These are phyloP conservation scores for Lactarius tabidus DNA, from an alignment of 768 basidiomycete species.

Conservation along the genomic window DNA sequence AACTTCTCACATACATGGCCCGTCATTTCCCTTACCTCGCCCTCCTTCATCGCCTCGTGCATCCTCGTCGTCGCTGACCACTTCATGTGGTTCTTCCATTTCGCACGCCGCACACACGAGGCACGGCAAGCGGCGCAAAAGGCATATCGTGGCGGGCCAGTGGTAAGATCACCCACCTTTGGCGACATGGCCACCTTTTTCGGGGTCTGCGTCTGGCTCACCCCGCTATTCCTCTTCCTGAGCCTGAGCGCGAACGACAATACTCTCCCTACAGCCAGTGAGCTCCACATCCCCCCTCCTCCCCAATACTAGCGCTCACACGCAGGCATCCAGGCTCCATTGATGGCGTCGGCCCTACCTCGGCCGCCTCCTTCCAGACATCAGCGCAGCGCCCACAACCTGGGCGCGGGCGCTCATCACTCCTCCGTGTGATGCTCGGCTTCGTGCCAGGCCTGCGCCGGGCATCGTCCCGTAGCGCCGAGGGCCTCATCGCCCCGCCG, in stretches of 20 bases:
- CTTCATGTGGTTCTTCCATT: slow-evolving; percentile 96
- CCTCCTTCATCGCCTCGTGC: slow-evolving; percentile 83
- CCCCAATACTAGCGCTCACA: slow-evolving; percentile 30
- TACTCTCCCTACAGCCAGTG: slow-evolving; percentile 61
- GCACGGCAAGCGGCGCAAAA: slow-evolving; percentile 47
- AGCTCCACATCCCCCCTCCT: slow-evolving; percentile 28
- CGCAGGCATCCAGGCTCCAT: not conserved
- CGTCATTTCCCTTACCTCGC: slow-evolving; percentile 83
- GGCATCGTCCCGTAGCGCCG: slow-evolving; percentile 43
- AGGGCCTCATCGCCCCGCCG: slow-evolving; percentile 69
- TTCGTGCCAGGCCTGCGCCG: slow-evolving; percentile 41
- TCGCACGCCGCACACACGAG: slow-evolving; percentile 66
- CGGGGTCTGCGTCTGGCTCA: slow-evolving; percentile 79
- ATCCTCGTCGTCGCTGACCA: slow-evolving; percentile 82
- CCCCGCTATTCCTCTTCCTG: slow-evolving; percentile 91
- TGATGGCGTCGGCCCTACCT: not conserved
- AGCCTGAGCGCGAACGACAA: slow-evolving; percentile 97
- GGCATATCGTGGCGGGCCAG: slow-evolving; percentile 38
- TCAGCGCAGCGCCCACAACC: slow-evolving; percentile 32
- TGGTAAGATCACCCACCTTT: slow-evolving; percentile 38
- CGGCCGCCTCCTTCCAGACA: slow-evolving; percentile 29
- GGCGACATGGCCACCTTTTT: slow-evolving; percentile 82
- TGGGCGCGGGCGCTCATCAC: slow-evolving; percentile 50
- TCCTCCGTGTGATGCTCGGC: slow-evolving; percentile 64
- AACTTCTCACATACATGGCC: slow-evolving; percentile 93